Base-by-base conservation (phyloP, 2,329 filamentous ascomycete genomes). In the Zopfia rhizophila region DNA sequence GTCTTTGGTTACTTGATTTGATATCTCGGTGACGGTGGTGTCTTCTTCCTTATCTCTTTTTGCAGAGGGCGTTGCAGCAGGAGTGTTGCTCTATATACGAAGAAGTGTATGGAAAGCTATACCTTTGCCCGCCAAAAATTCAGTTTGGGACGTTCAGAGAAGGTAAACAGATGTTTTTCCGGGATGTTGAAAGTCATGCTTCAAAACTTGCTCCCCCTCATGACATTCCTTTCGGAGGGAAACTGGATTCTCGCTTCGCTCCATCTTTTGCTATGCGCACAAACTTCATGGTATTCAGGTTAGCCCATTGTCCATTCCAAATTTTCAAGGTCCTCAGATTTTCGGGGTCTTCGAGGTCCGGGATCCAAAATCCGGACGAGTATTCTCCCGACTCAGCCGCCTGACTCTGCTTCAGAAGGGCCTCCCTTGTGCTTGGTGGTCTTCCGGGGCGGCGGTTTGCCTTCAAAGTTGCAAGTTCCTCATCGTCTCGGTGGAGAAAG, bases 261-360 rank as follows among this genome's bases (percentile, higher is more conserved):
- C 90, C 90, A 21, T 82, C 78, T 45, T 80, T 84, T 4, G 82
- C 82, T 44, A 97, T 77, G 51, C 90, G 86, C 50, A 91, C 79
- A 80, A 92, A 97, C 48, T 86, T 84, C 56, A 97, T 70, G 7
- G 82, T 87, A 23, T 86, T 84, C 52, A 97, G 79, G 60, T 88
- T 87, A 7, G 89, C 81, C 93, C 93, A 97, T 18, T 89, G 83
- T 3, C 89, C 89, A 55, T 91, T 88, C 90, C 91, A 97, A 16
- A 80, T 78, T 53, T 84, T 81, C 28, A 97, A 72, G 55, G 82
- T 80, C 45, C 79, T 73, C 38, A 89, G 73, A 56, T 86, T 91
- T 35, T 86, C 81, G 28, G 80, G 77, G 29, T 85, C 81, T 43
- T 84, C 82, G 41, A 97, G 75, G 66, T 97, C 89, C 0, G 93